Conservation (phyloP, 345 rosid genomes). For the Murraya paniculata region DNA sequence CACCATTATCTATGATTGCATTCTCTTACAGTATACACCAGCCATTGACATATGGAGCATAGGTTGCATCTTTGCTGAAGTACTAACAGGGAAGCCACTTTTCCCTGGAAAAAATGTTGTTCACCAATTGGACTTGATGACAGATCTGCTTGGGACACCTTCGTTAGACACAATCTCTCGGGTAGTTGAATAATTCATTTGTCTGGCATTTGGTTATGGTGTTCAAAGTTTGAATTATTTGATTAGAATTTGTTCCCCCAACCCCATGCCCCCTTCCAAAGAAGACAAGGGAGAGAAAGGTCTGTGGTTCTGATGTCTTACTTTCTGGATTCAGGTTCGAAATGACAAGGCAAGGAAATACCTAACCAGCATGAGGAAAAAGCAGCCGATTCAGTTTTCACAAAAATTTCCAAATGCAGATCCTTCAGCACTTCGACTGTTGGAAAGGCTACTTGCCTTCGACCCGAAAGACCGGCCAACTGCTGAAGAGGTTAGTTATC, state of each 20-base stretch:
- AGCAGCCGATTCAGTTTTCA: conserved; percentile 63
- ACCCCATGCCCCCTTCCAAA: background rate
- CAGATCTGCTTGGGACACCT: conserved; percentile 95
- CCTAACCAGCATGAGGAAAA: conserved; percentile 92
- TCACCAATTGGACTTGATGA: conserved; percentile 94
- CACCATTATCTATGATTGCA: conserved; percentile 8
- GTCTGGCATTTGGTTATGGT: background rate
- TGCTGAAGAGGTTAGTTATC: conserved; percentile 85
- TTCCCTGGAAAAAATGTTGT: conserved; percentile 98
- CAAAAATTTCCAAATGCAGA: conserved; percentile 84
- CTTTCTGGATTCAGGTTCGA: conserved; percentile 55
- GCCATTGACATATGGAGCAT: conserved; percentile 98
- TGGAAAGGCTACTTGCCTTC: conserved; percentile 84
- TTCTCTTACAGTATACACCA: conserved; percentile 78
- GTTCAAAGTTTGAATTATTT: background rate
- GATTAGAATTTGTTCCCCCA: background rate
- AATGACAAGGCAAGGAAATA: conserved; percentile 94
- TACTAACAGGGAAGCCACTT: conserved; percentile 78
- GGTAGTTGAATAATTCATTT: conserved; percentile 35
- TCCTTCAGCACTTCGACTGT: conserved; percentile 66
- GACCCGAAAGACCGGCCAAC: conserved; percentile 92
- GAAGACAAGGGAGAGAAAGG: background rate
- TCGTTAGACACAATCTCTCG: conserved; percentile 83
- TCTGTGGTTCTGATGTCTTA: background rate
- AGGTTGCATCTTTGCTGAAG: conserved; percentile 97